Percentiles rank a stretch among this genome's conserved stretches.
Conservation (phyloP, 176 grass and related monocot species). For the Stipa capillata region DNA sequence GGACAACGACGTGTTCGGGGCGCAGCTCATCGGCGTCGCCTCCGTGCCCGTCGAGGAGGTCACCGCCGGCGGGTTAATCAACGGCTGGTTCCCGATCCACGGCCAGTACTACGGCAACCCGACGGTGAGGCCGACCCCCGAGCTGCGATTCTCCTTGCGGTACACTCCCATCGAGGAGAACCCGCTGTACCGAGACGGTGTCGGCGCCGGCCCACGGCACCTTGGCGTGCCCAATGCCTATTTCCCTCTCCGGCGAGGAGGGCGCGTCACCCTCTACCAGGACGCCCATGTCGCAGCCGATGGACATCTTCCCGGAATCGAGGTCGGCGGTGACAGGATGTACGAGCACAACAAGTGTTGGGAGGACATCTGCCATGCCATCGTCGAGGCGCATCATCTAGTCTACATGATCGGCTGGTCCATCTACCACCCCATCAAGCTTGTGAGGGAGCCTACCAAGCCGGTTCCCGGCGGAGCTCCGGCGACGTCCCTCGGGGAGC, state of each 20-base stretch:
- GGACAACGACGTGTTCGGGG: slow-evolving; percentile 73
- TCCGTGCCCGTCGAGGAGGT: slow-evolving; percentile 32
- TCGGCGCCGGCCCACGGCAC: slow-evolving; percentile 25
- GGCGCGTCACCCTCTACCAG: slow-evolving; percentile 51
- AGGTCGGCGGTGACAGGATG: slow-evolving; percentile 29
- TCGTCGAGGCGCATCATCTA: slow-evolving; percentile 60
- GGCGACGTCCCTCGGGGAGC: slow-evolving; percentile 40
- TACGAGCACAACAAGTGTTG: slow-evolving; percentile 55
- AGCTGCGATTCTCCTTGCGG: slow-evolving; percentile 38
- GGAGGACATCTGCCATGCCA: slow-evolving; percentile 73
- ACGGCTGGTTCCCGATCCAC: slow-evolving; percentile 44
- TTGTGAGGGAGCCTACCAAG: slow-evolving; percentile 47
- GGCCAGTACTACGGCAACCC: slow-evolving; percentile 6
- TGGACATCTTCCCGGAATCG: slow-evolving; percentile 26
- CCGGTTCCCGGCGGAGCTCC: slow-evolving; percentile 35
- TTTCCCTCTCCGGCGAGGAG: slow-evolving; percentile 54
- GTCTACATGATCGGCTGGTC: slow-evolving; percentile 73
- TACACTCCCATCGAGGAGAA: slow-evolving; percentile 29
- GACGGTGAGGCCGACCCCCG: slow-evolving; percentile 12
- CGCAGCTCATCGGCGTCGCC: slow-evolving; percentile 57
- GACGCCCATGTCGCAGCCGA: slow-evolving; percentile 62
- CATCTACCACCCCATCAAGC: slow-evolving; percentile 46
- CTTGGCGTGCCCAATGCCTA: slow-evolving; percentile 52
- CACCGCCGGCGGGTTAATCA: not conserved
- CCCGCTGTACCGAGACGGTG: slow-evolving; percentile 23